phyloP scores from a whole-genome alignment of 345 rosid genomes.

The Isatis tinctoria region DNA sequence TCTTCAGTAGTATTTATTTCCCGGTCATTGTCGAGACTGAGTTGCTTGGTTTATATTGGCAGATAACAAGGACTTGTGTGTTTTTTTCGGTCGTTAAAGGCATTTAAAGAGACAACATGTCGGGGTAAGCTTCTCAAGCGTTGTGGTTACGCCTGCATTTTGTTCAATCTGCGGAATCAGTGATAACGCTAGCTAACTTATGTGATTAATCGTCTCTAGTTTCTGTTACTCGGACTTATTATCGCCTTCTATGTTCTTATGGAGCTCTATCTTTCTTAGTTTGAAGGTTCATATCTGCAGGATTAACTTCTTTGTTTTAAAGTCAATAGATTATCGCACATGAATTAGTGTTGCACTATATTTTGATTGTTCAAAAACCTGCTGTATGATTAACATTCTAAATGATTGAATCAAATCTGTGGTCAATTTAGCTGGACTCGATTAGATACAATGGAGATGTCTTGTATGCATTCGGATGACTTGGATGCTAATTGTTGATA shows the following conservation, averaged over 20 bases:
- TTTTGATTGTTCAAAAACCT: not conserved
- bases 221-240: no score
- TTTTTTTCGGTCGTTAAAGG: not conserved
- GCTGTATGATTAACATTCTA: not conserved
- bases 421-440: not conserved
- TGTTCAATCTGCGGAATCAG: not conserved
- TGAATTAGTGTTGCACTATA: not conserved
- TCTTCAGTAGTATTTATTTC: not conserved
- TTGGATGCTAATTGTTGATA: not conserved
- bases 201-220: not conserved
- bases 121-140: slow-evolving; percentile 20
- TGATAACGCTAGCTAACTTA: not conserved
- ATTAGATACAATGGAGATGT: not conserved
- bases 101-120: slow-evolving; percentile 24
- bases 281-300: no score
- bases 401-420: no score
- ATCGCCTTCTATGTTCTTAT: no score
- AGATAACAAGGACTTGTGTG: slow-evolving; percentile 2
- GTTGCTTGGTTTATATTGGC: not conserved
- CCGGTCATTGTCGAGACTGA: not conserved
- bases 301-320: not conserved
- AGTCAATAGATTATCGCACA: not conserved
- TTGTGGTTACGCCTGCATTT: not conserved
- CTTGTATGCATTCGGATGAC: not conserved
- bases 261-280: no score